Evolutionary conservation across 2,329 filamentous ascomycete genomes (phyloP), one percentile per base, ranked within the genome.

Genomic region (Lecanoromycetidae sp.): DNA sequence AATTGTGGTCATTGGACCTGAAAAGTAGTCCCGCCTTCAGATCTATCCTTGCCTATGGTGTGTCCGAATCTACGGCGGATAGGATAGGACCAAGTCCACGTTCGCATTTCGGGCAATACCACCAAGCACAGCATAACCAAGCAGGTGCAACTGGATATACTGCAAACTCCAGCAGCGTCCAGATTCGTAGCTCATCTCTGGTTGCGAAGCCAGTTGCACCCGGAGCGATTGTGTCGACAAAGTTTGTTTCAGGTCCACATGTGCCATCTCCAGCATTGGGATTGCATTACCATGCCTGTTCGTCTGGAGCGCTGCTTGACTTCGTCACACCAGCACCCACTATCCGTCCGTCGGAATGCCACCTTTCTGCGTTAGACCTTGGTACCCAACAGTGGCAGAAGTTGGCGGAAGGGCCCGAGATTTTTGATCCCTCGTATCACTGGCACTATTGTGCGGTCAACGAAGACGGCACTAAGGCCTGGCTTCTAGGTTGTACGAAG

Each of bases 401-500:
- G 61, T 72, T 98, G 15, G 91, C 90, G 1, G 90, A 95, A 58
- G 91, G 91, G 3, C 83, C 86, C 41, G 91, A 98, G 60, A 82
- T 98, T 27, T 98, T 95, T 66, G 84, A 84, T 56, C 71, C 80
- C 0, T 86, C 84, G n/a, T 96, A 91, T 63, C 79, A 90, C 50
- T 98, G 91, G 91, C 90, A 96, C 63, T 98, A 98, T 61, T 96
- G 91, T 63, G 94, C 87, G 3, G 84, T 95, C 66, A 93, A 95
- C 60, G 82, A 91, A 51, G 86, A 94, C 57, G 90, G 90, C 5
- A 95, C 91, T 5, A 94, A 94, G 61, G 91, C 87, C 6, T 98
- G 91, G 88, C 71, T 98, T 20, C 74, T 98, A n/a, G 91, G 91
- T 7, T 95, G 87, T 58, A 84, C 84, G 2, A 82, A 84, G 3